Percentiles rank a stretch among this genome's conserved stretches.
These are phyloP conservation scores for Phialophora tarda DNA, from an alignment of 2,329 filamentous ascomycete species.

Conservation along the genomic window DNA sequence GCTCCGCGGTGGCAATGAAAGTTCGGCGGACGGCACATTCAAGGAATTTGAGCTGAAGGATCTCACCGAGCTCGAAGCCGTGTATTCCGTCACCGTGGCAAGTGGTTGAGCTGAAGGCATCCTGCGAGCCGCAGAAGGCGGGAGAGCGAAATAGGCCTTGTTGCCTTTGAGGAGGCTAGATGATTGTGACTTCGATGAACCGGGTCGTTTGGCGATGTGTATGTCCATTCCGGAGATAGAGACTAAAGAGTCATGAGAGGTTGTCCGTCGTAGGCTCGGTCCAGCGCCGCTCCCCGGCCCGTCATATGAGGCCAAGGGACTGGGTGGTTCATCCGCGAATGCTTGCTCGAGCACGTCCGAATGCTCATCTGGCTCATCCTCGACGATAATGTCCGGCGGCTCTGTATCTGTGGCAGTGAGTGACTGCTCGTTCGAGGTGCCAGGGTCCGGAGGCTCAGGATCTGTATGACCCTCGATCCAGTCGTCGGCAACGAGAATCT, in stretches of 20 bases:
- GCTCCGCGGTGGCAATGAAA: conserved; percentile 17
- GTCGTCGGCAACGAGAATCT: conserved; percentile 23
- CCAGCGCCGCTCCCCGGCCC: conserved; percentile 17
- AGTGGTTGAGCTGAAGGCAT: conserved; percentile 53
- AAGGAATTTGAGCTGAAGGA: conserved; percentile 21
- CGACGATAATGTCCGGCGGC: conserved; percentile 8
- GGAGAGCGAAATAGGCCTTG: conserved; percentile 37
- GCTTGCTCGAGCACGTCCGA: not conserved
- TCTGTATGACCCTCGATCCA: conserved; percentile 1
- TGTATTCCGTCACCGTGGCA: conserved; percentile 61
- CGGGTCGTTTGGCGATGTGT: conserved; percentile 78
- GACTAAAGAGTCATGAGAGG: conserved; percentile 87
- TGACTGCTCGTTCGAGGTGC: not conserved
- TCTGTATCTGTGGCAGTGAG: not conserved
- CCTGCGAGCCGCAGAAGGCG: conserved; percentile 40
- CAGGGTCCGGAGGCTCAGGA: conserved; percentile 17
- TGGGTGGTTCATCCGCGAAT: not conserved
- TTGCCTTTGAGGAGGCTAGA: conserved; percentile 32
- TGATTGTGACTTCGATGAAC: conserved; percentile 66
- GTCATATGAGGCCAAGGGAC: conserved; percentile 9
- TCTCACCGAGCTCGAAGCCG: conserved; percentile 56
- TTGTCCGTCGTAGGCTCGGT: conserved; percentile 62
- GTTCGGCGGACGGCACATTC: not conserved
- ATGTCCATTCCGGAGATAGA: conserved; percentile 89
- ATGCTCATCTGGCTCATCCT: not conserved